phyloP scores from a whole-genome alignment of 129 eudicot genomes.

The Flaveria trinervia region DNA sequence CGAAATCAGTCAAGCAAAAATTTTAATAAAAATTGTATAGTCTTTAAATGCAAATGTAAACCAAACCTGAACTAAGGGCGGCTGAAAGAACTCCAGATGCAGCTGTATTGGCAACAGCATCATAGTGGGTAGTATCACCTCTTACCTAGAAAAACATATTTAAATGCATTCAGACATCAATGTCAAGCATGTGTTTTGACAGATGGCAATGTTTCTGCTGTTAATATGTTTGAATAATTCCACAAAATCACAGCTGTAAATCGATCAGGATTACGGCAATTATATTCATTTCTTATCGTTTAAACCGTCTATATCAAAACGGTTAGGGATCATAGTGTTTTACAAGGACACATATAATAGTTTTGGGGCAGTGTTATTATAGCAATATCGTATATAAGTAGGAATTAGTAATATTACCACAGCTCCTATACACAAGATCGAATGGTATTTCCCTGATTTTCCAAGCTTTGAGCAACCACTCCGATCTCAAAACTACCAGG shows the following conservation, averaged over 20 bases:
- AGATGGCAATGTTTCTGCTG: too few species aligned
- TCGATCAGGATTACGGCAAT: background rate
- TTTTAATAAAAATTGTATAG: background rate
- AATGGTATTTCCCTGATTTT: slow-evolving; percentile 74
- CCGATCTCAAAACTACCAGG: slow-evolving; percentile 95
- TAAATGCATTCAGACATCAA: background rate
- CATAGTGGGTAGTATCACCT: slow-evolving; percentile 91
- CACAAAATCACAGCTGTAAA: background rate
- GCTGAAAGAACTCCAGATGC: slow-evolving; percentile 95
- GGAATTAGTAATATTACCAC: slow-evolving; percentile 53
- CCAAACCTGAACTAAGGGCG: slow-evolving; percentile 74
- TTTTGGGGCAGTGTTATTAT: background rate
- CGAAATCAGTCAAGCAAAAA: slow-evolving; percentile 1
- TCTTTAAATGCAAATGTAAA: slow-evolving; percentile 16
- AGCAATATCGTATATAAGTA: slow-evolving; percentile 9
- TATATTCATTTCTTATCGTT: background rate
- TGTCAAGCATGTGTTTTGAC: too few species aligned
- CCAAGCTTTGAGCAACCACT: slow-evolving; percentile 86
- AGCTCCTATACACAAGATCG: slow-evolving; percentile 91
- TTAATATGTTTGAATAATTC: background rate
- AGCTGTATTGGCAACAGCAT: slow-evolving; percentile 87
- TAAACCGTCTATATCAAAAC: background rate
- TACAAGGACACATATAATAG: background rate
- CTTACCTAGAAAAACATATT: slow-evolving; percentile 49
- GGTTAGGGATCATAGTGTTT: background rate